These are phyloP conservation scores for Sordariomycetes sp. DNA, from an alignment of 2,329 filamentous ascomycete species.

Conservation along the genomic window DNA sequence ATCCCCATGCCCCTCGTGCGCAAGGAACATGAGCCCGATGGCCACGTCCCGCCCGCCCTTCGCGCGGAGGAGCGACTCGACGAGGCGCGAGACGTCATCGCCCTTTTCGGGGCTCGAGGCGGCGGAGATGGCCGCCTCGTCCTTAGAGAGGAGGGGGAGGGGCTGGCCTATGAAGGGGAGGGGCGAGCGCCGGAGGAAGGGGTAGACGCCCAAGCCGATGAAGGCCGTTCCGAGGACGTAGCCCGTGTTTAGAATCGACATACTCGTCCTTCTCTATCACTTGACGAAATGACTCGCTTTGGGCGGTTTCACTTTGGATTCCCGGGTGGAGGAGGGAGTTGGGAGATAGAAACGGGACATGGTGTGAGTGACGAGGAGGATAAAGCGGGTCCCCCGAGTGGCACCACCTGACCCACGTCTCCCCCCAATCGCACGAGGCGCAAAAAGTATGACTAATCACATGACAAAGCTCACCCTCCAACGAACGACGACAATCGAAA, in stretches of 20 bases:
- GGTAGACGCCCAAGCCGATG: constrained; percentile 5
- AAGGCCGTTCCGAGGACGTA: constrained; percentile 5
- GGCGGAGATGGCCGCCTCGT: constrained; percentile 1
- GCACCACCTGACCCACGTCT: neutral
- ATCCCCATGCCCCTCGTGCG: constrained; percentile 4
- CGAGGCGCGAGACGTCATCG: neutral
- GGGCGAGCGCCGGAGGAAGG: constrained; percentile 2
- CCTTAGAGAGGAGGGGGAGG: constrained; percentile 2
- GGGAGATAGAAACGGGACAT: neutral
- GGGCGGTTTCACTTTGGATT: neutral
- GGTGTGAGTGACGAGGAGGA: neutral
- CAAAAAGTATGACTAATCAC: neutral
- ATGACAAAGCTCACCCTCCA: neutral
- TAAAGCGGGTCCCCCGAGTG: neutral
- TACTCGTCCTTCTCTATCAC: neutral
- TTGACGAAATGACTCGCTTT: neutral
- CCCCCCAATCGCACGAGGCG: neutral
- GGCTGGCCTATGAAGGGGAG: constrained; percentile 3
- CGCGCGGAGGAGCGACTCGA: constrained; percentile 1
- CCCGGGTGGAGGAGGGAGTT: neutral
- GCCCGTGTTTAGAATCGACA: constrained; percentile 1
- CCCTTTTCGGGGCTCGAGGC: neutral
- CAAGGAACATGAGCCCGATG: constrained; percentile 2
- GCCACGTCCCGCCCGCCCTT: constrained; percentile 3
- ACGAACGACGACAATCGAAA: neutral